Percentiles rank a stretch among this genome's conserved stretches.
These are phyloP conservation scores for Funneliformis geosporum DNA, from an alignment of 192 early-diverging fungal genomes.

Conservation along the genomic window DNA sequence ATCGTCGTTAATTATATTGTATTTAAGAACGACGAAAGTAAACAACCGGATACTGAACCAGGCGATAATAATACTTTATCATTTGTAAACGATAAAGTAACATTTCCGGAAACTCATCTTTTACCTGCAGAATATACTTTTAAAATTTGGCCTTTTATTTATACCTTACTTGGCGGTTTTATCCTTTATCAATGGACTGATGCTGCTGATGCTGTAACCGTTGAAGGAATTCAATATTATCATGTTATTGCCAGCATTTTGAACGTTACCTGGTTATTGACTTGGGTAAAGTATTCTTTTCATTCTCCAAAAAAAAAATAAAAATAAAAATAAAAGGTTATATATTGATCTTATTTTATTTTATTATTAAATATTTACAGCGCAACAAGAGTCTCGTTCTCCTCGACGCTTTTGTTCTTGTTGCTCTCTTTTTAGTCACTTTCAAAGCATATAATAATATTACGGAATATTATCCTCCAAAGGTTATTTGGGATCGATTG, in stretches of 20 bases:
- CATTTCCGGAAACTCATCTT: background rate
- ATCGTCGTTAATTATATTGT: background rate
- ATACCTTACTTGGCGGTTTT: conserved; percentile 7
- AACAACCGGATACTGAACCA: background rate
- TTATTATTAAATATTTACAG: background rate
- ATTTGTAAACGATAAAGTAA: background rate
- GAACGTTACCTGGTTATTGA: background rate
- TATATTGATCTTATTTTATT: background rate
- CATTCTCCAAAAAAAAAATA: background rate
- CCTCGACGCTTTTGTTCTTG: background rate
- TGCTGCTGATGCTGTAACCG: background rate
- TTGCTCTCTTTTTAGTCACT: background rate
- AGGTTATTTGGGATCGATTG: conserved; percentile 37
- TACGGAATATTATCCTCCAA: conserved; percentile 39
- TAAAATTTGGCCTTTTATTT: conserved; percentile 17
- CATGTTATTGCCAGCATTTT: background rate
- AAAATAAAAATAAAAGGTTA: too few species aligned
- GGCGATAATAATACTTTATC: background rate
- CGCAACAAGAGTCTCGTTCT: background rate
- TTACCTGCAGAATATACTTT: conserved; percentile 1
- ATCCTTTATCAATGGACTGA: conserved; percentile 28
- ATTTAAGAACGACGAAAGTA: background rate
- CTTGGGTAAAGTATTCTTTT: conserved; percentile 11
- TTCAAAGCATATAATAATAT: conserved; percentile 37
- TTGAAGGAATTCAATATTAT: conserved; percentile 19